Evolutionary conservation across 2,329 filamentous ascomycete genomes (phyloP), one percentile per base, ranked within the genome.

Genomic region (Xenoacremonium recifei): DNA sequence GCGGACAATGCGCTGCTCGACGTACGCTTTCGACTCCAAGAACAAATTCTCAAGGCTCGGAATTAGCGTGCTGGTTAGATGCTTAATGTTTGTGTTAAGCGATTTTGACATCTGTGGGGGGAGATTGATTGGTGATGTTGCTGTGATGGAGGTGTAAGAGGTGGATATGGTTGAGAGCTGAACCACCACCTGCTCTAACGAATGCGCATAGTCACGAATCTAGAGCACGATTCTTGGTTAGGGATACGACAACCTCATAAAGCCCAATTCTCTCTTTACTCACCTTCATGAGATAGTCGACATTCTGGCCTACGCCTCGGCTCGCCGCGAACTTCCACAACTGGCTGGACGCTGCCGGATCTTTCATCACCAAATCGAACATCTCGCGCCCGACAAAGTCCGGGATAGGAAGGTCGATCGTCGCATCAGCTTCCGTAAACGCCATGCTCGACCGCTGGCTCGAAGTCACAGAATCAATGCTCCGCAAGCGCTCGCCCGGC

Each of bases 241-340:
- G 20, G 13, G n/a, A 37, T 17, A 20, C 9, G 17, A 1, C 6
- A 6, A 3, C 16, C 6, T 18, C 4, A 10, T 17, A 18, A 38
- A 15, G 13, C n/a, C n/a, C n/a, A n/a, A n/a, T n/a, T n/a, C n/a
- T n/a, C n/a, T n/a, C n/a, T 32, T 6, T 18, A 56, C 65, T 44
- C 40, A 75, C 72, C 60, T 73, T 74, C 40, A 73, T 62, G 17
- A 77, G 60, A 40, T 76, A 77, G 41, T 72, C 75, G 42, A 81
- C 62, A 45, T 77, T 73, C 39, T 77, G 70, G 2, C 67, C 70
- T 41, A 67, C 70, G 23, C 71, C 66, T 21, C 65, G 61, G 21
- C 58, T 65, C 35, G 71, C 67, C n/a, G 75, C 73, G 54, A 77
- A 80, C 32, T 65, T 67, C 41, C 70, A 64, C 16, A 81, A 58